Evolutionary conservation across 2,329 filamentous ascomycete genomes (phyloP), one percentile per base, ranked within the genome.

Genomic region (Ceratocystis huliohia): DNA sequence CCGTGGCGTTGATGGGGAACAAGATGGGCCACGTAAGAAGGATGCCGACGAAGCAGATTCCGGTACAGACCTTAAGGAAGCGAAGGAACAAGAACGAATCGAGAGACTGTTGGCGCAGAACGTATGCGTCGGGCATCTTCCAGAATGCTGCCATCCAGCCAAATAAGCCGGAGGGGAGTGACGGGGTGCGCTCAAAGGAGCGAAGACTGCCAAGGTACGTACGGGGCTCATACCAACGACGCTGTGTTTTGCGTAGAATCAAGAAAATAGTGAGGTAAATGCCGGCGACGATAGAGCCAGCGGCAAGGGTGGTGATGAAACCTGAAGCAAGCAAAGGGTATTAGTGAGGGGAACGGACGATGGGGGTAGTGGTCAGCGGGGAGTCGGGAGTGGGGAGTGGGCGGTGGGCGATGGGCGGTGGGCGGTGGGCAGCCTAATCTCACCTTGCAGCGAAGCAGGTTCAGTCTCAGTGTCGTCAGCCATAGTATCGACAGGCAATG

Each of bases 11-110:
- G 74, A 97, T 79, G 0, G 94, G 92, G 71, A 84, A 91, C 25
- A 97, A 79, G 48, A 96, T 80, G 0, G 94, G 93, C 86, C 89
- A 96, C 20, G 90, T 92, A 68, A 97, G 86, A 71, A 82, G 79
- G 72, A 87, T 89, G 67, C 94, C 94, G 8, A 93, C 87, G 59
- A 97, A 83, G 76, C 88, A 92, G 70, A 95, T 88, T 68, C 86
- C 78, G 41, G 88, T 81, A 6, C 73, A 70, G 48, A 92, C 84
- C 74, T 89, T 88, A 70, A 96, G 78, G 74, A 90, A 93, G 45
- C 91, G 88, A 46, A 96, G 81, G 74, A 92, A 88, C 37, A 96
- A 82, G 73, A 91, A 96, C 13, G 88, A 87, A 75, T 96, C 91
- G 71, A 96, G 82, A 1, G 89, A 92, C 74, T 91, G 88, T 75